phyloP scores from a whole-genome alignment of 495 filamentous ascomycete species.

The Xylaria nigripes region DNA sequence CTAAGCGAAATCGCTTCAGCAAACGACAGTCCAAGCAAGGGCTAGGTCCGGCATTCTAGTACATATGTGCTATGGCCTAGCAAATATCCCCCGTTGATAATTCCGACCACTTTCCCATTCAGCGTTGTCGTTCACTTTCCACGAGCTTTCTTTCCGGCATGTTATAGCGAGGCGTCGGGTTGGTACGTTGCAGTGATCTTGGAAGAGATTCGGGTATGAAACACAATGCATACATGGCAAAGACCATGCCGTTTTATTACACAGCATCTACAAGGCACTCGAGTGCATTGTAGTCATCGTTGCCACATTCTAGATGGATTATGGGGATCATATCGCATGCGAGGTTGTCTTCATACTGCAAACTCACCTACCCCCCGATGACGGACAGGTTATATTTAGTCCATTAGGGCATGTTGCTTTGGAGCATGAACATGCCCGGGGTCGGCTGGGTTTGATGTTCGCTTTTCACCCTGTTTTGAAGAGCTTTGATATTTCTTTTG shows the following conservation, averaged over 20 bases:
- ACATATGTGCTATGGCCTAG: conserved; percentile 3
- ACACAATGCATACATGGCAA: conserved; percentile 21
- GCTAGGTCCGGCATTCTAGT: conserved; percentile 68
- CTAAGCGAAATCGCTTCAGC: conserved; percentile 71
- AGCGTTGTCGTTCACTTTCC: conserved; percentile 1
- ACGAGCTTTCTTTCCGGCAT: conserved; percentile 18
- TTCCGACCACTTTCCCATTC: conserved; percentile 3
- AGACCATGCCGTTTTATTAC: conserved; percentile 5
- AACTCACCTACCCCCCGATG: conserved; percentile 4
- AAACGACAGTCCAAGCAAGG: conserved; percentile 86
- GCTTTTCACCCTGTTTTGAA: not conserved
- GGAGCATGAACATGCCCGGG: not conserved
- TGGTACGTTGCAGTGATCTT: conserved; percentile 26
- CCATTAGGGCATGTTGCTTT: not conserved
- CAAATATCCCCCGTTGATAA: conserved; percentile 4
- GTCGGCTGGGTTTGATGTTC: not conserved
- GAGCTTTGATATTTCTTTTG: not conserved
- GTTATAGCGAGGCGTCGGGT: conserved; percentile 32
- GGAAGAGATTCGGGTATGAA: conserved; percentile 20
- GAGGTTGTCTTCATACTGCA: conserved; percentile 5
- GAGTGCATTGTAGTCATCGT: conserved; percentile 5
- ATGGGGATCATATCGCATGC: conserved; percentile 7
- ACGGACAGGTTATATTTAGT: not conserved
- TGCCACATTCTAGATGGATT: conserved; percentile 10
- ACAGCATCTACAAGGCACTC: conserved; percentile 7